Percentiles rank a stretch among this genome's conserved stretches.
Conservation (phyloP, 148 eudicot species). For the Rhododendron henanense region DNA sequence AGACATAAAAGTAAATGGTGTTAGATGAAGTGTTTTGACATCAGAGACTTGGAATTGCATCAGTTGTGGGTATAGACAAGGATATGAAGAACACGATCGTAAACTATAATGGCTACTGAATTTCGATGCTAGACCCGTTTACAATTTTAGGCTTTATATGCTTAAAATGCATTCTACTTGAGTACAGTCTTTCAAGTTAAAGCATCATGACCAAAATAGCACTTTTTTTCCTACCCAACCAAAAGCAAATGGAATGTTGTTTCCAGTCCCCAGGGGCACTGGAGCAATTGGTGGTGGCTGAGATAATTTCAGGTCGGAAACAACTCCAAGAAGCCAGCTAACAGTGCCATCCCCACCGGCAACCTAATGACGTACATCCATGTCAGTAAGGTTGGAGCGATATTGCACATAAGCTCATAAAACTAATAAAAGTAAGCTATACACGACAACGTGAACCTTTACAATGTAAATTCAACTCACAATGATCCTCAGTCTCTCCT, state of each 20-base stretch:
- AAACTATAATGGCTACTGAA: neutral
- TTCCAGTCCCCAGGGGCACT: slow-evolving; percentile 93
- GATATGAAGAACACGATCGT: neutral
- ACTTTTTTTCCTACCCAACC: slow-evolving; percentile 69
- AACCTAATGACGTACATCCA: slow-evolving; percentile 48
- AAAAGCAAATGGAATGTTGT: slow-evolving; percentile 93
- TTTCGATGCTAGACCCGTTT: neutral
- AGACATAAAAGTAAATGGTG: neutral
- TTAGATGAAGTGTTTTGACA: neutral
- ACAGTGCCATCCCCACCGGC: slow-evolving; percentile 99
- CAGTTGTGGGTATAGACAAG: neutral
- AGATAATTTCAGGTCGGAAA: slow-evolving; percentile 76
- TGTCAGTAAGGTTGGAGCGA: slow-evolving; percentile 1
- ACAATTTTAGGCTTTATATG: neutral
- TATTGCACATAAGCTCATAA: neutral
- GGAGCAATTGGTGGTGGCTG: slow-evolving; percentile 91
- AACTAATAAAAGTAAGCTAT: neutral
- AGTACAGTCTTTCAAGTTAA: neutral
- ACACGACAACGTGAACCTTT: neutral
- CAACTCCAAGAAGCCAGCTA: slow-evolving; percentile 95
- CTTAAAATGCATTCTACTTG: neutral
- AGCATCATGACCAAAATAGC: neutral
- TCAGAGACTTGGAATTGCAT: neutral
- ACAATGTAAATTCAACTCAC: slow-evolving; percentile 18
- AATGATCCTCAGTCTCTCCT: slow-evolving; percentile 69